Conservation (phyloP, 2,329 filamentous ascomycete species). For the Penicillium corylophilum region DNA sequence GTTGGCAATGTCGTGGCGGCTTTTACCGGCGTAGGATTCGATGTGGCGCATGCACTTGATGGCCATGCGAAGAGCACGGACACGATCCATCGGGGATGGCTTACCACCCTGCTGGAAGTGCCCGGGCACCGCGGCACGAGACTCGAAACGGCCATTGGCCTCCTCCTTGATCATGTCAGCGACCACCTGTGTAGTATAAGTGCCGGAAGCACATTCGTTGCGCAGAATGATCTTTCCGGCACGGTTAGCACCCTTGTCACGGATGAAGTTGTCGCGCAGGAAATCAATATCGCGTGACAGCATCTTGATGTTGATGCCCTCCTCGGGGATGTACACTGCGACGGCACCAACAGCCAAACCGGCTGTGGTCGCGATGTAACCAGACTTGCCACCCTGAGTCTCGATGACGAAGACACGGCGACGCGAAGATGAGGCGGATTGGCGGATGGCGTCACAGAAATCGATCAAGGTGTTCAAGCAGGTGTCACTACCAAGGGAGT, state of each 20-base stretch:
- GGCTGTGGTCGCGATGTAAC: constrained; percentile 87
- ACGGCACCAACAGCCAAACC: constrained; percentile 88
- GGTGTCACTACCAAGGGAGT: constrained; percentile 93
- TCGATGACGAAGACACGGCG: constrained; percentile 96
- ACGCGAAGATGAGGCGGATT: constrained; percentile 90
- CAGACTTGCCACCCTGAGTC: constrained; percentile 91
- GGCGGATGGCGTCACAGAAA: constrained; percentile 97
- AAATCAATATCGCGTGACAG: constrained; percentile 86
- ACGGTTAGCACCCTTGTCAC: constrained; percentile 82
- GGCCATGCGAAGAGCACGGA: constrained; percentile 83
- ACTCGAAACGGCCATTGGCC: constrained; percentile 87
- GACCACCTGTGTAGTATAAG: constrained; percentile 90
- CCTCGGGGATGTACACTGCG: constrained; percentile 94
- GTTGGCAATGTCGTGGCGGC: constrained; percentile 65
- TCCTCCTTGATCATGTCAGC: constrained; percentile 95
- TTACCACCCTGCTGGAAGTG: constrained; percentile 94
- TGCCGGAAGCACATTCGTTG: constrained; percentile 88
- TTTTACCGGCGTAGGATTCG: constrained; percentile 69
- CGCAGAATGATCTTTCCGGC: constrained; percentile 94
- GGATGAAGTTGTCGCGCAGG: constrained; percentile 78
- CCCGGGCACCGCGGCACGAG: constrained; percentile 84
- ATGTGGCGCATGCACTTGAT: constrained; percentile 94
- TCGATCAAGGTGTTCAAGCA: constrained; percentile 92
- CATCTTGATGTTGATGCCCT: constrained; percentile 92
- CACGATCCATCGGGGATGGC: constrained; percentile 93